phyloP scores from a whole-genome alignment of 306 rosid species.

The Sicyos edulis region DNA sequence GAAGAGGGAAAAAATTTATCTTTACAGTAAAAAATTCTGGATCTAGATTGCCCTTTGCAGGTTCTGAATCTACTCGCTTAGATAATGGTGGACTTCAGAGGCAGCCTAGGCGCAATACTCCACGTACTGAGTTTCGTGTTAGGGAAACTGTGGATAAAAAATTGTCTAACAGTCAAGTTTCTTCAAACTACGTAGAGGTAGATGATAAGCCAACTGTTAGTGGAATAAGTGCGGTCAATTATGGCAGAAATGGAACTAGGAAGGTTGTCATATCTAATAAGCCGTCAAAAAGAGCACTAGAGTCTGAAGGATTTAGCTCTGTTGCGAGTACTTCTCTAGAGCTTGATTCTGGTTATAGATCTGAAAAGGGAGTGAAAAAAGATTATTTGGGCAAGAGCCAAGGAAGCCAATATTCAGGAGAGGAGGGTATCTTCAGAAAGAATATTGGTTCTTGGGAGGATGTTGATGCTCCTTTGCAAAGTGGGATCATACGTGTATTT shows the following conservation, averaged over 20 bases:
- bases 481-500: constrained; percentile 83
- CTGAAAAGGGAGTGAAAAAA: constrained; percentile 51
- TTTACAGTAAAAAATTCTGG: constrained; percentile 61
- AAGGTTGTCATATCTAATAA: constrained; percentile 38
- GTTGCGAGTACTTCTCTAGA: constrained; percentile 35
- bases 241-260: constrained; percentile 51
- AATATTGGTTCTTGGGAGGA: constrained; percentile 68
- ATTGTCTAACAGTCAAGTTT: constrained; percentile 37
- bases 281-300: constrained; percentile 41
- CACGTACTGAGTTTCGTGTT: constrained; percentile 81
- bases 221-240: constrained; percentile 39
- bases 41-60: constrained; percentile 43
- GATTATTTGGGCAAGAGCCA: constrained; percentile 40
- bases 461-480: constrained; percentile 76
- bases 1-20: constrained; percentile 63
- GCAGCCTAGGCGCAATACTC: constrained; percentile 59
- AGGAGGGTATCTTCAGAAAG: constrained; percentile 62
- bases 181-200: constrained; percentile 36
- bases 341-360: constrained; percentile 42
- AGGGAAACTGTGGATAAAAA: constrained; percentile 57
- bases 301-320: constrained; percentile 29
- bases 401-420: constrained; percentile 45
- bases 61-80: constrained; percentile 35
- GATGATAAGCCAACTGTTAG: constrained; percentile 43
- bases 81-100: constrained; percentile 56